phyloP scores from a whole-genome alignment of 2,329 filamentous ascomycete genomes.

The Neofusicoccum parvum region DNA sequence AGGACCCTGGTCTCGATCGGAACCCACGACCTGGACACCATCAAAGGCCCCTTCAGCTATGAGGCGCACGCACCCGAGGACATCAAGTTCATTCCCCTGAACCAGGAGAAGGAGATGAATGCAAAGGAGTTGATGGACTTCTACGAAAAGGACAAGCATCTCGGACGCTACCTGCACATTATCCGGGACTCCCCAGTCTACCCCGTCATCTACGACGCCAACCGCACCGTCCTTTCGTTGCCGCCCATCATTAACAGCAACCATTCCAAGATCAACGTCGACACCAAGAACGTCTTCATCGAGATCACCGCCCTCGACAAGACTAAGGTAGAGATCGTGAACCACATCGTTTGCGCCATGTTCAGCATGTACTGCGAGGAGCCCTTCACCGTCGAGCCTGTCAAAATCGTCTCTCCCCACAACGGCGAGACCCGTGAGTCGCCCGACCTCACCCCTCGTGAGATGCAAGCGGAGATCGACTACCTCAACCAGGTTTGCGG shows the following conservation, averaged over 20 bases:
- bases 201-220: constrained; percentile 91
- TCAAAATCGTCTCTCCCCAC: constrained; percentile 90
- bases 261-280: constrained; percentile 90
- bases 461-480: constrained; percentile 79
- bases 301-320: constrained; percentile 95
- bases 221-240: constrained; percentile 84
- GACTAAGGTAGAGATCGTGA: constrained; percentile 95
- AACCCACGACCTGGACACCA: constrained; percentile 91
- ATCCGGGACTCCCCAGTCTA: constrained; percentile 93
- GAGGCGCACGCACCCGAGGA: constrained; percentile 89
- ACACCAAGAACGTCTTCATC: constrained; percentile 94
- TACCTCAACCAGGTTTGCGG: constrained; percentile 96
- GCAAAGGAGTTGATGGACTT: constrained; percentile 88
- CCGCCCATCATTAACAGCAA: constrained; percentile 98
- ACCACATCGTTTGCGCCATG: constrained; percentile 95
- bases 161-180: constrained; percentile 89
- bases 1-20: constrained; percentile 95
- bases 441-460: constrained; percentile 76
- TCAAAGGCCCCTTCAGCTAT: constrained; percentile 95
- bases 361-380: constrained; percentile 88
- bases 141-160: constrained; percentile 89
- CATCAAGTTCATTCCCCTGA: constrained; percentile 87
- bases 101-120: constrained; percentile 87
- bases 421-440: constrained; percentile 81
- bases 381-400: constrained; percentile 88